phyloP scores from a whole-genome alignment of 176 grass and related monocot genomes.

The Typha latifolia region DNA sequence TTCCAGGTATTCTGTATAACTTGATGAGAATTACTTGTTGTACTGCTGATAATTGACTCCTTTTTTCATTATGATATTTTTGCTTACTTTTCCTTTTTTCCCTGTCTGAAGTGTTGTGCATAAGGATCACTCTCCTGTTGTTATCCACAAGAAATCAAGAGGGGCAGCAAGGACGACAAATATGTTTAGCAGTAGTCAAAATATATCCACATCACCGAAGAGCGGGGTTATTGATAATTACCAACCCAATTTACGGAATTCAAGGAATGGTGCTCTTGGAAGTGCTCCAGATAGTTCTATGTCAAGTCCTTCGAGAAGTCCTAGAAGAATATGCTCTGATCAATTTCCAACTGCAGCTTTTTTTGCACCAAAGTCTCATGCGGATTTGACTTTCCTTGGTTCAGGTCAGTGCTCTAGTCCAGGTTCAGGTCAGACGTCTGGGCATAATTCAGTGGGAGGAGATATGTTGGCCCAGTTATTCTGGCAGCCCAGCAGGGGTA shows the following conservation, averaged over 20 bases:
- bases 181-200: constrained; percentile 44
- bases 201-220: constrained; percentile 50
- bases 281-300: constrained; percentile 92
- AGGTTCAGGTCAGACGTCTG: constrained; percentile 94
- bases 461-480: constrained; percentile 86
- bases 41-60: neutral
- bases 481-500: constrained; percentile 85
- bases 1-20: constrained; percentile 20
- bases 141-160: constrained; percentile 41
- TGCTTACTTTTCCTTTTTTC: constrained; percentile 25
- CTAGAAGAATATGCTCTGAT: constrained; percentile 67
- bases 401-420: constrained; percentile 97
- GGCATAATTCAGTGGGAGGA: constrained; percentile 95
- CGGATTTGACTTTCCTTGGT: constrained; percentile 78
- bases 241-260: constrained; percentile 48
- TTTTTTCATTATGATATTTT: constrained; percentile 13
- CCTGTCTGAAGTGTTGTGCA: constrained; percentile 42
- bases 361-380: constrained; percentile 66
- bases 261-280: constrained; percentile 46
- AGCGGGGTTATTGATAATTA: constrained; percentile 34
- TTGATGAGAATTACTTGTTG: constrained; percentile 10
- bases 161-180: constrained; percentile 41
- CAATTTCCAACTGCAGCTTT: constrained; percentile 83
- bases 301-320: constrained; percentile 92
- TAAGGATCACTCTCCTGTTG: constrained; percentile 41